Evolutionary conservation across 2,329 filamentous ascomycete species (phyloP), one percentile per base, ranked within the genome.

Genomic region (Colletotrichum siamense): DNA sequence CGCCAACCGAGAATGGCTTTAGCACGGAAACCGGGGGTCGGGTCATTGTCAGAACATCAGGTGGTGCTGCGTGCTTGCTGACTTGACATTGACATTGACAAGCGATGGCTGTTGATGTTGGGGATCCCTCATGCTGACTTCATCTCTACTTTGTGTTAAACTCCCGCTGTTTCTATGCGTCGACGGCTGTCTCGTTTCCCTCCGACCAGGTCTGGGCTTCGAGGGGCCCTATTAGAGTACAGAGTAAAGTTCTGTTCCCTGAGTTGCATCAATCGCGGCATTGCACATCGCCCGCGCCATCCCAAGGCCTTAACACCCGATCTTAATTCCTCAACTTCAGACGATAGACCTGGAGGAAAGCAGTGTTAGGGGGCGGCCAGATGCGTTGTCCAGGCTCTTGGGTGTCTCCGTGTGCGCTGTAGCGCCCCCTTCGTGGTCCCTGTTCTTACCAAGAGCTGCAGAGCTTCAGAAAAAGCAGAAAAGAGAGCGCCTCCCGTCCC

Each of bases 251-350:
- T 36, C 18, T 22, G 30, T 39, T 39, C 61, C 30, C 26, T 36
- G 61, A 39, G 18, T 64, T 39, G 61, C 63, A 66, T 62, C 10
- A 30, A 65, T 63, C 57, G 34, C 66, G 67, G 61, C 32, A 66
- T 70, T 61, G 52, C 16, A 52, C 34, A 15, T 66, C 61, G 67
- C 16, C 61, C 57, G 52, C 70, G 28, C 44, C 71, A 59, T 65
- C 39, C 57, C 34, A 18, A 30, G 62, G 32, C n/a, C 63, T 57
- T 55, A 59, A 55, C 63, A 68, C 44, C 44, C 32, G 30, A 44
- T 67, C 63, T 73, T 73, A 73, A 44, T 34, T 30, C 30, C 63
- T 76, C 73, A 73, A 73, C 73, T 68, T 72, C 55, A 75, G 73
- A 72, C 69, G 73, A 64, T n/a, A 32, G 73, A n/a, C 44, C 59